Evolutionary conservation across 1,284 basidiomycete species (phyloP).

Genomic region (Leccinum griseonigrum): DNA sequence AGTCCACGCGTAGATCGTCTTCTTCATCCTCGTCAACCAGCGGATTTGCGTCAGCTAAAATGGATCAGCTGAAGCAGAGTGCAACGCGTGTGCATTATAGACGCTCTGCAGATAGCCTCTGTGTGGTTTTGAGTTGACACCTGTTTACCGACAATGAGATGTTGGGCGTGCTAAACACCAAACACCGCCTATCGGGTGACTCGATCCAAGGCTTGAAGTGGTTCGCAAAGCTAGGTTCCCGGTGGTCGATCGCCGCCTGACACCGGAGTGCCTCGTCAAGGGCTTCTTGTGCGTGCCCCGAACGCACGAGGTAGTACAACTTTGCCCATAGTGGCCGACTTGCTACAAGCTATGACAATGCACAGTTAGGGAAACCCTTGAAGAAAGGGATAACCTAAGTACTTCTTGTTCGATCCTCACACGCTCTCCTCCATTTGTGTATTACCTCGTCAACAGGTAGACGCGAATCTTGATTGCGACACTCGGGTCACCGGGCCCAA

Average conservation of each 20-base stretch:
- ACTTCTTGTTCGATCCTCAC: constrained; percentile 87
- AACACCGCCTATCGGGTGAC: constrained; percentile 71
- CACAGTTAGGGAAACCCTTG: neutral
- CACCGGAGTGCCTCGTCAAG: constrained; percentile 72
- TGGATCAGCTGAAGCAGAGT: constrained; percentile 82
- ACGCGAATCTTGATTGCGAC: too few relatives aligned
- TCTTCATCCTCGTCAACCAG: constrained; percentile 76
- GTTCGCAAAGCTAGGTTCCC: constrained; percentile 83
- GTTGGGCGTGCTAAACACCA: constrained; percentile 3
- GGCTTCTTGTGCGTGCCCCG: constrained; percentile 81
- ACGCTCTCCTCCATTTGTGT: constrained; percentile 79
- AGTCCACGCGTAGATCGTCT: constrained; percentile 82
- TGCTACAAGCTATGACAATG: constrained; percentile 59
- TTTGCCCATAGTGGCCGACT: constrained; percentile 92
- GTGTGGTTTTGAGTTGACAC: constrained; percentile 74
- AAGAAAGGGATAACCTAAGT: constrained; percentile 19
- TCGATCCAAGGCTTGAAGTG: constrained; percentile 87
- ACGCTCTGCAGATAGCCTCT: constrained; percentile 85
- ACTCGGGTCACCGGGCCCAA: too few relatives aligned
- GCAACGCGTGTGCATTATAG: constrained; percentile 92
- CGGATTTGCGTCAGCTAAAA: constrained; percentile 35
- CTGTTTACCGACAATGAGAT: constrained; percentile 36
- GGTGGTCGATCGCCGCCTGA: constrained; percentile 73
- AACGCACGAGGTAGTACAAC: constrained; percentile 87
- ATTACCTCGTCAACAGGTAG: constrained; percentile 78